Base-by-base conservation (phyloP, 345 rosid genomes). In the Passiflora organensis region DNA sequence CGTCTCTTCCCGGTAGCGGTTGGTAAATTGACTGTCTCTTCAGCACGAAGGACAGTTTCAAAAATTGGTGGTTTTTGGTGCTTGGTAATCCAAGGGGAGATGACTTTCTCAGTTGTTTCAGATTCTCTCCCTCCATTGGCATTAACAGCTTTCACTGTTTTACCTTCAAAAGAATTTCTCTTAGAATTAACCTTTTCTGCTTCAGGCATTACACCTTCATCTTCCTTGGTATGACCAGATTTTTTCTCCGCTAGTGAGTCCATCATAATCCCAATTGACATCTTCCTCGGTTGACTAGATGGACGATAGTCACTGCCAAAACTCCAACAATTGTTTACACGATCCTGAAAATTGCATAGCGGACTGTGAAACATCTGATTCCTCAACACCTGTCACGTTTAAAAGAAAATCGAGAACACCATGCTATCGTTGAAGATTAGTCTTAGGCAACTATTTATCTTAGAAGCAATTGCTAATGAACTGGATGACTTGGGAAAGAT, bases 231-330 rank as follows among this genome's bases (percentile, higher is more conserved):
- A 24, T 63, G 43, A 71, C 37, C 71, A 50, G 50, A 52, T 51
- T 71, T 72, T 76, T 68, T 76, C 72, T 68, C 77, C 21, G 73
- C 66, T 28, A 43, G 66, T 49, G 88, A 64, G 63, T 81, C 89
- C 10, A 62, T 66, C 70, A 69, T 53, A 59, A 93, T 75, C 70
- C 99, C 99, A 28, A 93, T 79, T 20, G 95, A 89, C 23, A 86
- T 76, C 81, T 93, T 93, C 64, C 89, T 82, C 25, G 82, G 66
- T 52, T 87, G 96, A 70, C 90, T 86, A 49, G 80, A 76, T 19
- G 75, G 86, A 62, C 45, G 75, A 61, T 47, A 73, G 66, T 67
- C 65, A 65, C 83, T 79, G 58, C 84, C 86, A 55, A 70, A 71
- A 68, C 88, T 89, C 41, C 78, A 82, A 53, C 64, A 60, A 12